Conservation (phyloP, 345 rosid species). For the Rhodamnia rubescens region DNA sequence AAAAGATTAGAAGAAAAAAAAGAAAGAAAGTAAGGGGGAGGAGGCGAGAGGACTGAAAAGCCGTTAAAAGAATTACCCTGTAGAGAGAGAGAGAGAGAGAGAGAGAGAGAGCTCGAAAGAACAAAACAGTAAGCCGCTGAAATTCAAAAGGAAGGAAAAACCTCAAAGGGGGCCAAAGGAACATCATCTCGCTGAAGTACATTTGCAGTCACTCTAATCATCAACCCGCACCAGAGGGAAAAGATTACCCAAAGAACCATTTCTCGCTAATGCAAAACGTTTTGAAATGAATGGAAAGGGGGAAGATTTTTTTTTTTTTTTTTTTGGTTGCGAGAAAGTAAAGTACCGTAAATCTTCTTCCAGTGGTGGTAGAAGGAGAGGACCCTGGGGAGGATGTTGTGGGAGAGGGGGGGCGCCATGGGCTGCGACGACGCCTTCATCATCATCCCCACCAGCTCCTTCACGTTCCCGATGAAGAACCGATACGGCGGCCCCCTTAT, state of each 20-base stretch:
- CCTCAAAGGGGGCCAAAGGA: not conserved
- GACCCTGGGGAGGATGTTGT: conserved; percentile 93
- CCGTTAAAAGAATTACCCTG: not conserved
- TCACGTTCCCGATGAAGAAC: conserved; percentile 90
- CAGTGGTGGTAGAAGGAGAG: conserved; percentile 93
- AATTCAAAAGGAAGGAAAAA: not conserved
- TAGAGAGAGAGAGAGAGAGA: no score
- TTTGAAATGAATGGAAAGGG: no score
- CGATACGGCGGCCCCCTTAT: conserved; percentile 96
- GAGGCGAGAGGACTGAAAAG: not conserved
- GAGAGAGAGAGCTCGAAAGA: not conserved
- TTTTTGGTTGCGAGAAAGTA: no score
- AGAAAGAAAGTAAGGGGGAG: not conserved
- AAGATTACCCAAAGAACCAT: not conserved
- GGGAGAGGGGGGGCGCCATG: conserved; percentile 84
- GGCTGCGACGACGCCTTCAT: conserved; percentile 83
- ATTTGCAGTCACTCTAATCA: not conserved
- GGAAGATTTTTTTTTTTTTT: no score
- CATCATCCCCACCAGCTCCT: conserved; percentile 87
- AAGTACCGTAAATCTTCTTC: conserved; percentile 85
- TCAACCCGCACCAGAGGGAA: not conserved
- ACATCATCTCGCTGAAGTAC: not conserved
- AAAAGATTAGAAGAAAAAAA: not conserved
- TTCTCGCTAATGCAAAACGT: not conserved
- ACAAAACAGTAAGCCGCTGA: not conserved